Conservation (phyloP, 1,284 basidiomycete species). For the Ustilago crameri region DNA sequence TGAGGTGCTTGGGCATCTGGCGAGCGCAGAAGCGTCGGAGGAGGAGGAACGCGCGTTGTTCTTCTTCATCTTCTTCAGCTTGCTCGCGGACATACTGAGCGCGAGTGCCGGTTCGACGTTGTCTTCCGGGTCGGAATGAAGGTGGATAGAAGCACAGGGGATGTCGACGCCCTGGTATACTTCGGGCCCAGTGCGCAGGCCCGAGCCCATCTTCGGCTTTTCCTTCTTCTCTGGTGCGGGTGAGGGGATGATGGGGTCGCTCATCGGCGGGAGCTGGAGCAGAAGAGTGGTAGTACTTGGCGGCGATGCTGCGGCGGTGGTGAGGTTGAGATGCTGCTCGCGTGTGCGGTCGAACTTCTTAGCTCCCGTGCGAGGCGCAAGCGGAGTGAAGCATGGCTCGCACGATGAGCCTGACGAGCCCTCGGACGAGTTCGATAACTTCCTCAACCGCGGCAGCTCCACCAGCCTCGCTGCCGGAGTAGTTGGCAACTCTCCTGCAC, state of each 20-base stretch:
- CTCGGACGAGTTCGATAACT: constrained; percentile 6
- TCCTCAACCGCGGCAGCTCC: neutral
- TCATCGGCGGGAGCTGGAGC: too few species aligned
- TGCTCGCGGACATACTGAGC: constrained; percentile 2
- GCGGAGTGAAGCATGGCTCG: constrained; percentile 14
- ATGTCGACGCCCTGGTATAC: constrained; percentile 56
- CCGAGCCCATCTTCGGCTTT: neutral
- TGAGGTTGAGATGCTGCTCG: constrained; percentile 1
- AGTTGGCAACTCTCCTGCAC: too few species aligned
- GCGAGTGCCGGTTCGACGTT: constrained; percentile 27
- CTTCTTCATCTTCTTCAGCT: constrained; percentile 20
- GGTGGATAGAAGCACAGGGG: constrained; percentile 53
- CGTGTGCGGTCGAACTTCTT: constrained; percentile 27
- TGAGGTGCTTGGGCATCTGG: neutral
- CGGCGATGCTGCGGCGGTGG: neutral
- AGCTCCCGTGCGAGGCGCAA: constrained; percentile 23
- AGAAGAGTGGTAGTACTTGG: neutral
- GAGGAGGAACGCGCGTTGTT: neutral
- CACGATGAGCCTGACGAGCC: constrained; percentile 7
- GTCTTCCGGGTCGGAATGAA: constrained; percentile 50
- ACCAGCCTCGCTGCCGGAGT: too few species aligned
- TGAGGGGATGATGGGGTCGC: too few species aligned
- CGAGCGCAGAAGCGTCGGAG: neutral
- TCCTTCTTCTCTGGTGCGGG: neutral
- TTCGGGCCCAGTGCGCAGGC: constrained; percentile 40